Percentiles rank a stretch among this genome's conserved stretches.
phyloP scores from a whole-genome alignment of 345 rosid genomes.

The Camelina hispida region DNA sequence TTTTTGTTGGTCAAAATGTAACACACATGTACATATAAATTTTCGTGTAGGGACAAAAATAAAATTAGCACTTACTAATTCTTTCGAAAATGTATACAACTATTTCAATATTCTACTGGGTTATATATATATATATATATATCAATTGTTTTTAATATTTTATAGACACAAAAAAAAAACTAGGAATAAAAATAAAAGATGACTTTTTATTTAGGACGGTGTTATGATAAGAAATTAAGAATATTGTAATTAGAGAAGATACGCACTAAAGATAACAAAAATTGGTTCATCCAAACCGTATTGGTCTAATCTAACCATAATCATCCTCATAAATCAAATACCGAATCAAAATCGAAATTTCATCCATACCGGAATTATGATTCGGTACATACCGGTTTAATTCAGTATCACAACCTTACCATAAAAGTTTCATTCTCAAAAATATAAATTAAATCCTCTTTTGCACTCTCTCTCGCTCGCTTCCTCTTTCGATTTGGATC shows the following conservation, averaged over 20 bases:
- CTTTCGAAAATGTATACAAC: neutral
- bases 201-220: neutral
- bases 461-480: slow-evolving; percentile 19
- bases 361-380: neutral
- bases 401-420: slow-evolving; percentile 2
- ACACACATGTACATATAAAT: neutral
- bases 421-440: slow-evolving; percentile 12
- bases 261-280: slow-evolving; percentile 27
- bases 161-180: neutral
- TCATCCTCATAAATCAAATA: neutral
- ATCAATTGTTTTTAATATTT: neutral
- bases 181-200: neutral
- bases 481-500: slow-evolving; percentile 40
- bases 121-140: neutral
- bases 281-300: neutral
- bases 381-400: slow-evolving; percentile 31
- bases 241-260: slow-evolving; percentile 5
- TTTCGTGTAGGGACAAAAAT: neutral
- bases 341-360: neutral
- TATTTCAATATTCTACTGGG: neutral
- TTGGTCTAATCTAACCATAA: neutral
- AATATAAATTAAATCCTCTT: slow-evolving; percentile 36
- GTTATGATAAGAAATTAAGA: slow-evolving; percentile 3
- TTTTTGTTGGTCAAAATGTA: neutral
- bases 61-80: neutral